Conservation (phyloP, 768 basidiomycete genomes). For the Neoboletus brunneissimus region DNA sequence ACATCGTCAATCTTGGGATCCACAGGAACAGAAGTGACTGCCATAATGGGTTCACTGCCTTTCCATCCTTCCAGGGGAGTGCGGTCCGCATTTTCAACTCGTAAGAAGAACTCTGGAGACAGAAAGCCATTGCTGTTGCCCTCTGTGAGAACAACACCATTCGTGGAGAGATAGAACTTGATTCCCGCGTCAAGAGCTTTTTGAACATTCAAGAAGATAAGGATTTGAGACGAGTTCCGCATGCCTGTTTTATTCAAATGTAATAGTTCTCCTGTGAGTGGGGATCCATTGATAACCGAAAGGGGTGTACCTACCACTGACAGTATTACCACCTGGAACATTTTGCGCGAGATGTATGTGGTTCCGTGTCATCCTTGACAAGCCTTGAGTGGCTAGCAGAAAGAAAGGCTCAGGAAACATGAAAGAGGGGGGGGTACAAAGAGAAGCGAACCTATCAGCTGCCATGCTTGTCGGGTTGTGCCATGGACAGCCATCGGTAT, state of each 20-base stretch:
- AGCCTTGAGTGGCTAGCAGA: constrained; percentile 56
- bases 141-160: constrained; percentile 85
- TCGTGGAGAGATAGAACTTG: constrained; percentile 74
- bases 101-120: constrained; percentile 59
- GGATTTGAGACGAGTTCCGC: constrained; percentile 70
- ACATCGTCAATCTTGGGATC: background rate
- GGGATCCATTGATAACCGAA: background rate
- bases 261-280: background rate
- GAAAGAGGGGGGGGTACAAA: background rate
- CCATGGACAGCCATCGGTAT: constrained; percentile 86
- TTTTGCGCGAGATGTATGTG: constrained; percentile 93
- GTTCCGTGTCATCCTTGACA: constrained; percentile 84
- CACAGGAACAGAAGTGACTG: background rate
- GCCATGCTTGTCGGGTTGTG: constrained; percentile 68
- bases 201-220: constrained; percentile 78
- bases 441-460: constrained; percentile 52
- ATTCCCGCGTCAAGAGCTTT: constrained; percentile 68
- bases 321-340: constrained; percentile 58
- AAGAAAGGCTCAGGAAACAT: background rate
- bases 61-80: constrained; percentile 25
- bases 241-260: constrained; percentile 54
- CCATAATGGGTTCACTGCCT: background rate
- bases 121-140: constrained; percentile 69
- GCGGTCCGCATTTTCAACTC: constrained; percentile 51
- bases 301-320: constrained; percentile 61